A percentile compares a stretch with the other conserved stretches of the same genome.
phyloP scores from a whole-genome alignment of 2,329 filamentous ascomycete species.

The Arthrobotrys conoides region DNA sequence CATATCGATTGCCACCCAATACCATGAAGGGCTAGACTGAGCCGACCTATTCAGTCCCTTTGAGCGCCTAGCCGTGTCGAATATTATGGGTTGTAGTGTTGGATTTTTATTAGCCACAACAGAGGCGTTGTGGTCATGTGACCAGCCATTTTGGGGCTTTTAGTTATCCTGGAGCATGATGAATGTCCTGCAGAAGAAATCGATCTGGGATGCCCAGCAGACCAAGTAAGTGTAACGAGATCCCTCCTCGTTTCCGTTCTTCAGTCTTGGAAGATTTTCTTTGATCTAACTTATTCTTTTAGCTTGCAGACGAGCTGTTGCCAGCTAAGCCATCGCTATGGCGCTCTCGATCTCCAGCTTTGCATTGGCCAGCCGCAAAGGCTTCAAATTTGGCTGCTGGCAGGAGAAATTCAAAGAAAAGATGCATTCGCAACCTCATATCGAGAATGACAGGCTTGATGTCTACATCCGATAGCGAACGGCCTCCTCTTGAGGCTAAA shows the following conservation, averaged over 20 bases:
- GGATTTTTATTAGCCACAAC: not conserved
- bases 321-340: slow-evolving; percentile 39
- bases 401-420: not conserved
- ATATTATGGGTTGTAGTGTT: slow-evolving; percentile 7
- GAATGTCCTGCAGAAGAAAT: not conserved
- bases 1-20: no score
- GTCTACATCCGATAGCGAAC: slow-evolving; percentile 41
- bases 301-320: slow-evolving; percentile 12
- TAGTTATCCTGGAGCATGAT: no score
- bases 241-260: slow-evolving; percentile 27
- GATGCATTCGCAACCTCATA: slow-evolving; percentile 32
- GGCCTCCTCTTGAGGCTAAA: slow-evolving; percentile 52
- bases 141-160: not conserved
- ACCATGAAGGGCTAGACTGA: not conserved
- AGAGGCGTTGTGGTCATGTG: not conserved
- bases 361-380: not conserved
- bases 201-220: slow-evolving; percentile 6
- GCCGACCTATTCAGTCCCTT: not conserved
- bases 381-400: slow-evolving; percentile 13
- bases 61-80: not conserved
- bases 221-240: slow-evolving; percentile 12
- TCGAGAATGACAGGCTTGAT: slow-evolving; percentile 9
- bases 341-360: slow-evolving; percentile 18
- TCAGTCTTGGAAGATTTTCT: slow-evolving; percentile 19
- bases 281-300: slow-evolving; percentile 4